Conservation (phyloP, 768 basidiomycete genomes). For the Mycena rosella region DNA sequence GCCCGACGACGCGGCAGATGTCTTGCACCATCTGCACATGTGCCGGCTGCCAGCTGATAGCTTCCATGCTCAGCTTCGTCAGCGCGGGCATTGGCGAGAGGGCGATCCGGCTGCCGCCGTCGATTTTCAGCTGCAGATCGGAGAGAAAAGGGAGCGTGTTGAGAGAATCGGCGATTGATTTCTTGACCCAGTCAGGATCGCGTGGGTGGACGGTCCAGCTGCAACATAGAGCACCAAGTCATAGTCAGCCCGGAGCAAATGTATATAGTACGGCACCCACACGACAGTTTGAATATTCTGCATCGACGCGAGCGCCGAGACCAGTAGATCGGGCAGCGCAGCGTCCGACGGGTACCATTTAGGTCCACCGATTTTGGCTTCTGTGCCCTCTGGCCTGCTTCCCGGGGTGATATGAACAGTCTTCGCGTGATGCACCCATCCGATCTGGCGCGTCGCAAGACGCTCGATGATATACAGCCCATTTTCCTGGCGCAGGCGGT, state of each 20-base stretch:
- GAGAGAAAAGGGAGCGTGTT: neutral
- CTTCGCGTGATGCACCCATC: neutral
- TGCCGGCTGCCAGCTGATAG: neutral
- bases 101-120: neutral
- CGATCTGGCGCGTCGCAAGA: conserved; percentile 2
- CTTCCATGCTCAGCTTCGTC: neutral
- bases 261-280: neutral
- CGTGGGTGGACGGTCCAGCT: neutral
- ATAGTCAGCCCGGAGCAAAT: neutral
- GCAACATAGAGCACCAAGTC: neutral
- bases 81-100: neutral
- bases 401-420: neutral
- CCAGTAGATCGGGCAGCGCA: neutral
- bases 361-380: neutral
- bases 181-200: neutral
- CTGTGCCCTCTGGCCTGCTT: neutral
- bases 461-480: neutral
- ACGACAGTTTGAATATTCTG: conserved; percentile 1
- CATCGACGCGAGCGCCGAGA: conserved; percentile 8
- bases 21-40: neutral
- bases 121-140: neutral
- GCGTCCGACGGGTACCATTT: neutral
- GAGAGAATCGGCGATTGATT: conserved; percentile 8
- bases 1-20: neutral
- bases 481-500: neutral